Evolutionary conservation across 2,329 filamentous ascomycete species (phyloP).

Genomic region (Pleoardoris graminearum): DNA sequence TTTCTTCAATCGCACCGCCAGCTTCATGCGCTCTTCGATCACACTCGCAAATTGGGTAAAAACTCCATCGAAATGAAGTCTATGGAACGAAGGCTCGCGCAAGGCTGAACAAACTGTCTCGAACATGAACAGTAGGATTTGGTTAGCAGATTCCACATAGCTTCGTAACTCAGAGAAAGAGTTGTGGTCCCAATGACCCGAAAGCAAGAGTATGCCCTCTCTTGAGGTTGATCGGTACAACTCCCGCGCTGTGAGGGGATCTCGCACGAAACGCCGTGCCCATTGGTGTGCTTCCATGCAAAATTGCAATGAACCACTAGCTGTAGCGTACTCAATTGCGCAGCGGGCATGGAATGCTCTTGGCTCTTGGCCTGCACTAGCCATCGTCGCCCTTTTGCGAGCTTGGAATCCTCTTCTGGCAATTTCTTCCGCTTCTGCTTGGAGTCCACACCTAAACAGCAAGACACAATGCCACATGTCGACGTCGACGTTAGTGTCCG

Average conservation of each 20-base stretch:
- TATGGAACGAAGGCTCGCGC: conserved; percentile 39
- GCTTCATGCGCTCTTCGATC: conserved; percentile 19
- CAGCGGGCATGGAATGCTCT: conserved; percentile 35
- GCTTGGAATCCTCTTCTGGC: conserved; percentile 18
- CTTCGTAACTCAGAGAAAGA: conserved; percentile 10
- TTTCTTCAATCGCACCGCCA: conserved; percentile 14
- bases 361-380: conserved; percentile 29
- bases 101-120: conserved; percentile 34
- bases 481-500: conserved; percentile 15
- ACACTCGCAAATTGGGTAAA: conserved; percentile 23
- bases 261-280: conserved; percentile 44
- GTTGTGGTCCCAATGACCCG: background rate
- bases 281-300: conserved; percentile 39
- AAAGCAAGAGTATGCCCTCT: conserved; percentile 31
- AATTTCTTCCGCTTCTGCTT: conserved; percentile 16
- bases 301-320: conserved; percentile 38
- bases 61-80: conserved; percentile 30
- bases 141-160: conserved; percentile 37
- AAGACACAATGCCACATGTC: conserved; percentile 22
- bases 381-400: conserved; percentile 25
- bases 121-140: conserved; percentile 31
- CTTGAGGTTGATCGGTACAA: conserved; percentile 27
- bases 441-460: conserved; percentile 10
- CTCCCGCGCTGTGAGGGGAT: conserved; percentile 33
- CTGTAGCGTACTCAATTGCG: conserved; percentile 34